Evolutionary conservation across 2,329 filamentous ascomycete genomes (phyloP).

Genomic region (Bretziella fagacearum): DNA sequence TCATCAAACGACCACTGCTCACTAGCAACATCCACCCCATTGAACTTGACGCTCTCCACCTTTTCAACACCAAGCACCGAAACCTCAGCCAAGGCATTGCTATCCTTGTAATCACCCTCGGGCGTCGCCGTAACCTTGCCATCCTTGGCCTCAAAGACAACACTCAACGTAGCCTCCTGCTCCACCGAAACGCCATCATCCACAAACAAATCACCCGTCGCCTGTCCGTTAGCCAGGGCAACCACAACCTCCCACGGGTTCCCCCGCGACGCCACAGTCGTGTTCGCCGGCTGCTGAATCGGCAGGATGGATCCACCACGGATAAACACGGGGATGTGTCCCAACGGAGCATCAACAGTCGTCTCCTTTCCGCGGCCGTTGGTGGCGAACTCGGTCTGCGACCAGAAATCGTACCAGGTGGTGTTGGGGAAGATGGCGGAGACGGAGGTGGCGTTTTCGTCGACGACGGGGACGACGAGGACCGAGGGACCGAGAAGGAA

Average conservation of each 20-base stretch:
- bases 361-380: constrained; percentile 13
- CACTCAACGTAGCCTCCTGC: constrained; percentile 37
- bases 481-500: constrained; percentile 34
- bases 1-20: constrained; percentile 30
- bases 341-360: constrained; percentile 16
- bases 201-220: constrained; percentile 52
- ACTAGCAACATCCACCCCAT: constrained; percentile 28
- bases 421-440: constrained; percentile 29
- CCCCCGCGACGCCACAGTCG: constrained; percentile 44
- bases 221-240: constrained; percentile 47
- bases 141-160: constrained; percentile 30
- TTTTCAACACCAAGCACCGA: constrained; percentile 41
- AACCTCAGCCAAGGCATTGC: constrained; percentile 42
- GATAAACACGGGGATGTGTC: constrained; percentile 49
- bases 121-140: constrained; percentile 31
- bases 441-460: constrained; percentile 28
- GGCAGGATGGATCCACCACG: constrained; percentile 50
- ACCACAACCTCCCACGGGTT: constrained; percentile 56
- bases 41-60: constrained; percentile 32
- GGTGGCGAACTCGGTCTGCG: constrained; percentile 27
- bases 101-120: constrained; percentile 36
- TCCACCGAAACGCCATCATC: constrained; percentile 58
- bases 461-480: constrained; percentile 32
- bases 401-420: constrained; percentile 38
- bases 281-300: constrained; percentile 40